Evolutionary conservation across 73 alveolate genomes (phyloP).

Genomic region (Vitrella brassicaformis): DNA sequence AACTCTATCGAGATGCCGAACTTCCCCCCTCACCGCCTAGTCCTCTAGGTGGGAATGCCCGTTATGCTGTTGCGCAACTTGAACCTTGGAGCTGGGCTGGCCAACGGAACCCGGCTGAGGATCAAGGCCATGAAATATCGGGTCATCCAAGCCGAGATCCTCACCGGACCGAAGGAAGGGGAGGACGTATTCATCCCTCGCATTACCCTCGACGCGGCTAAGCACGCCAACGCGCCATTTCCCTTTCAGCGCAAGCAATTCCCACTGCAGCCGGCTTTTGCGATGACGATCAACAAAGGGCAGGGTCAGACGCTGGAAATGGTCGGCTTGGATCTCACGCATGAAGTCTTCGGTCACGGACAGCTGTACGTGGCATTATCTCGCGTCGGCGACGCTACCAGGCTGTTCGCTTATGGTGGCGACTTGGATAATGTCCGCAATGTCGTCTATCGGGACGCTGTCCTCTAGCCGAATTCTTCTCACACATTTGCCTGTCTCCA

Average conservation of each 20-base stretch:
- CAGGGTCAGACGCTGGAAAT: conserved; percentile 4
- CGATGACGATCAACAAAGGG: conserved; percentile 2
- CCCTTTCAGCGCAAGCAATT: not conserved
- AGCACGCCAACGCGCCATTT: not conserved
- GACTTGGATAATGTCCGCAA: no score
- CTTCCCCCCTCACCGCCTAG: not conserved
- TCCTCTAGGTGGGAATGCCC: not conserved
- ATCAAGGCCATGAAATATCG: not conserved
- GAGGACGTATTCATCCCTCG: conserved; percentile 4
- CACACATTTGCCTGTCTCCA: no score
- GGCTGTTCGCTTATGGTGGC: no score
- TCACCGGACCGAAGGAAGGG: not conserved
- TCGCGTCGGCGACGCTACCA: not conserved
- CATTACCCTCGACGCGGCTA: not conserved
- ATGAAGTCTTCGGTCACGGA: conserved; percentile 5
- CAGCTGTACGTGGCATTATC: conserved; percentile 1
- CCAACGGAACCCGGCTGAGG: not conserved
- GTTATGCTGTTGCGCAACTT: conserved; percentile 3
- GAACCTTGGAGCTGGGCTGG: not conserved
- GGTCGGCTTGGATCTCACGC: not conserved
- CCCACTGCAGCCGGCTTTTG: conserved; percentile 4
- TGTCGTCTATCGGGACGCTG: no score
- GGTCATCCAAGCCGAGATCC: not conserved
- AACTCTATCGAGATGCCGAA: not conserved
- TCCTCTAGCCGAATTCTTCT: no score